Percentiles rank a stretch among this genome's conserved stretches.
phyloP scores from a whole-genome alignment of 177 flowering plant genomes.

The Vitis hybrid region DNA sequence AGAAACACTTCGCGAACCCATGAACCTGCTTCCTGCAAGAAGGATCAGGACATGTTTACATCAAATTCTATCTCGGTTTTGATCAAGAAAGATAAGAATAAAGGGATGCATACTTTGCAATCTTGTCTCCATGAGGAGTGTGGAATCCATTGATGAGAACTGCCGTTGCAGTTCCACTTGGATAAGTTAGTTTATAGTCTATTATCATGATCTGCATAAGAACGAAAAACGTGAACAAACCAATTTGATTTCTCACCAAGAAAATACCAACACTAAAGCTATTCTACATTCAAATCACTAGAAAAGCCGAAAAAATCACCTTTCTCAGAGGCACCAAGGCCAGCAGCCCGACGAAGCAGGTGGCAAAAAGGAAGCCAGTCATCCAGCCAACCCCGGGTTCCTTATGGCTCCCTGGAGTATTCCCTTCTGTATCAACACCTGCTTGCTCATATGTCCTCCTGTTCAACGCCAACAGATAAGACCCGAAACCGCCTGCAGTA shows the following conservation, averaged over 20 bases:
- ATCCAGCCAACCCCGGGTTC: conserved; percentile 71
- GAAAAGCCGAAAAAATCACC: conserved; percentile 25
- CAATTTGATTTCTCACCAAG: neutral
- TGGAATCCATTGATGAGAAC: conserved; percentile 72
- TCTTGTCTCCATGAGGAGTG: conserved; percentile 56
- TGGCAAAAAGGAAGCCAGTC: conserved; percentile 63
- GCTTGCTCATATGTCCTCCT: conserved; percentile 58
- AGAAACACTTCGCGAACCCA: conserved; percentile 68
- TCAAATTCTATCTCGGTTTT: neutral
- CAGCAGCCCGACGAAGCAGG: conserved; percentile 60
- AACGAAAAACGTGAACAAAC: neutral
- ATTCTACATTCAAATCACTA: neutral
- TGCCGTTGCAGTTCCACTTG: conserved; percentile 77
- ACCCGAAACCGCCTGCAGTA: conserved; percentile 70
- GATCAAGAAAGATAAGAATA: neutral
- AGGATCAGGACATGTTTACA: neutral
- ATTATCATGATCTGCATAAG: conserved; percentile 61
- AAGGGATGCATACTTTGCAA: conserved; percentile 41
- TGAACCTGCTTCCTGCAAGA: conserved; percentile 76
- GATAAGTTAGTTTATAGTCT: conserved; percentile 60
- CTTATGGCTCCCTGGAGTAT: conserved; percentile 48
- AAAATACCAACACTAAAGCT: neutral
- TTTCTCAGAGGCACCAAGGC: conserved; percentile 76
- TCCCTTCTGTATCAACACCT: conserved; percentile 63
- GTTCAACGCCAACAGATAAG: conserved; percentile 59